Evolutionary conservation across 305 asterid genomes (phyloP).

Genomic region (Ruellia speciosa): DNA sequence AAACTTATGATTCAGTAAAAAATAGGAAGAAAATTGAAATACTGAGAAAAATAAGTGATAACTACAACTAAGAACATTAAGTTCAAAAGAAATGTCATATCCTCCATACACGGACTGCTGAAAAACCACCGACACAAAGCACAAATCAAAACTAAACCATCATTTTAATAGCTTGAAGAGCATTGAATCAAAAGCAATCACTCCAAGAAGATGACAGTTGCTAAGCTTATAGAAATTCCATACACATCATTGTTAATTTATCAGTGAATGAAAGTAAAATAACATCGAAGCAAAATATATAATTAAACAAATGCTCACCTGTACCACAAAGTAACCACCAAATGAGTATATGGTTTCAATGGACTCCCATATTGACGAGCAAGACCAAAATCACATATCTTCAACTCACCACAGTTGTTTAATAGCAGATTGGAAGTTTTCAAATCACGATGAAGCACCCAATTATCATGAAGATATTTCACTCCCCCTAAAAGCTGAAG

Average conservation of each 20-base stretch:
- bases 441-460: slow-evolving; percentile 88
- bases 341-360: slow-evolving; percentile 78
- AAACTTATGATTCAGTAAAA: not conserved
- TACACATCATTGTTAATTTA: not conserved
- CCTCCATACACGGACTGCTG: not conserved
- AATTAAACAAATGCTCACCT: slow-evolving; percentile 43
- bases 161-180: not conserved
- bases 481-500: slow-evolving; percentile 76
- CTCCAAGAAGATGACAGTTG: not conserved
- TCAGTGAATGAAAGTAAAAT: too few species aligned
- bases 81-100: not conserved
- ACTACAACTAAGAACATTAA: not conserved
- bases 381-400: slow-evolving; percentile 92
- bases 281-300: not conserved
- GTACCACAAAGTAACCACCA: slow-evolving; percentile 96
- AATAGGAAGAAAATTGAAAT: not conserved
- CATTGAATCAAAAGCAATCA: too few species aligned
- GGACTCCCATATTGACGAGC: slow-evolving; percentile 93
- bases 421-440: slow-evolving; percentile 83
- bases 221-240: not conserved
- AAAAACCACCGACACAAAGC: not conserved
- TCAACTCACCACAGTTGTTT: slow-evolving; percentile 78
- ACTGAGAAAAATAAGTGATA: not conserved
- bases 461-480: slow-evolving; percentile 80
- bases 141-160: slow-evolving; percentile 1